Evolutionary conservation across 2,329 filamentous ascomycete species (phyloP).

Genomic region (Botrytis aclada): DNA sequence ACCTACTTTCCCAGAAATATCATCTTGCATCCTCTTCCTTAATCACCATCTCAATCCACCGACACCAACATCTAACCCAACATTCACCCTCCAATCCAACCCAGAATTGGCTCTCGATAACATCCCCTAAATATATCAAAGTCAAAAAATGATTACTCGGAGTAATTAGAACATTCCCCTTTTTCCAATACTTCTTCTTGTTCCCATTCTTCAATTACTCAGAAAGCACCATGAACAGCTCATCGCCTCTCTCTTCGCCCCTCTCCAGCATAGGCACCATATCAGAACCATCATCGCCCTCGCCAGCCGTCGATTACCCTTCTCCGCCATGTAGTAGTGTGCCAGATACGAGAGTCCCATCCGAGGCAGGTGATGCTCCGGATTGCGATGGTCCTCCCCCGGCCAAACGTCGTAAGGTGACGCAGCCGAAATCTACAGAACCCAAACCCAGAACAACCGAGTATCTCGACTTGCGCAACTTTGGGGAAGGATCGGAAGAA

Average conservation of each 20-base stretch:
- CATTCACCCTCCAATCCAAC: neutral
- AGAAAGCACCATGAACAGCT: slow-evolving; percentile 19
- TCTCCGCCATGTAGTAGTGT: slow-evolving; percentile 34
- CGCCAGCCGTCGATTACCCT: slow-evolving; percentile 34
- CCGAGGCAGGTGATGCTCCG: slow-evolving; percentile 26
- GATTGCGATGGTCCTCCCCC: slow-evolving; percentile 60
- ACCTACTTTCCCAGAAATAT: neutral
- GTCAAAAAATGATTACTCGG: slow-evolving; percentile 18
- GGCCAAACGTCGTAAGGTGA: slow-evolving; percentile 70
- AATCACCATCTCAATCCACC: neutral
- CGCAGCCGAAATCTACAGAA: slow-evolving; percentile 42
- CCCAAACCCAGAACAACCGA: slow-evolving; percentile 71
- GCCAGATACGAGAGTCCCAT: slow-evolving; percentile 28
- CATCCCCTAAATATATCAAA: neutral
- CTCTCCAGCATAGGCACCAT: slow-evolving; percentile 39
- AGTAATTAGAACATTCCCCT: slow-evolving; percentile 15
- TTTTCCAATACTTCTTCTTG: neutral
- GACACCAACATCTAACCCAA: neutral
- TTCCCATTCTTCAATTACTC: neutral
- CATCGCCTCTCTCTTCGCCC: slow-evolving; percentile 36
- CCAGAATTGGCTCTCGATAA: neutral
- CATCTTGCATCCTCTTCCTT: neutral
- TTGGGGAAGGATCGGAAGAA: slow-evolving; percentile 45
- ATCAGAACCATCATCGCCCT: slow-evolving; percentile 34
- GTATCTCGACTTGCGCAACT: slow-evolving; percentile 66